Percentiles rank a stretch among this genome's conserved stretches.
These are phyloP conservation scores for Phytopythium litorale DNA, from an alignment of 352 stramenopile genomes.

Conservation along the genomic window DNA sequence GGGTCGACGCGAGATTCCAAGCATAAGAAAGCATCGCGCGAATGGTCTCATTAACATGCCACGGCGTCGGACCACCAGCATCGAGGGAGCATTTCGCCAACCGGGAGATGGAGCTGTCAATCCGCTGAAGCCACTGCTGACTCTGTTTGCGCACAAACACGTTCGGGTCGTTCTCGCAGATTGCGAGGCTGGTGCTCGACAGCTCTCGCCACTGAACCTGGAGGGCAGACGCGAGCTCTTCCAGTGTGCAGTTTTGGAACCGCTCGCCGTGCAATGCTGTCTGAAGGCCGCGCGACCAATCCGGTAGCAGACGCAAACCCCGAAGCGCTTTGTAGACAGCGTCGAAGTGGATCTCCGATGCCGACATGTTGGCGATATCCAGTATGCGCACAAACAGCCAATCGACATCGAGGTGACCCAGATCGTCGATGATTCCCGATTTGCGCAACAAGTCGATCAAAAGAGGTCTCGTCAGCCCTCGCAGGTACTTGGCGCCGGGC, in stretches of 20 bases:
- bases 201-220: constrained; percentile 33
- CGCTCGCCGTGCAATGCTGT: not conserved
- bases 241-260: too few relatives aligned
- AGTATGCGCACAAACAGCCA: constrained; percentile 32
- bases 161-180: constrained; percentile 60
- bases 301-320: constrained; percentile 10
- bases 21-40: constrained; percentile 37
- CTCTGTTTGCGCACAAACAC: constrained; percentile 33
- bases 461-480: constrained; percentile 30
- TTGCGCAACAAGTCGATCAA: constrained; percentile 36
- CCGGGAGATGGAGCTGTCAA: constrained; percentile 17
- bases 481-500: constrained; percentile 27
- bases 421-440: constrained; percentile 27
- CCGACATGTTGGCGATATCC: constrained; percentile 13
- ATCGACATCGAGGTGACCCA: constrained; percentile 34
- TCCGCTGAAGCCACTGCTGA: constrained; percentile 14
- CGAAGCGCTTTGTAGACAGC: constrained; percentile 26
- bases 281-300: constrained; percentile 4
- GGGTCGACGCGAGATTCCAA: constrained; percentile 37
- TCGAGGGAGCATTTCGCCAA: not conserved
- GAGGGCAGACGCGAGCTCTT: constrained; percentile 9
- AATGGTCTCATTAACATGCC: constrained; percentile 23
- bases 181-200: constrained; percentile 20
- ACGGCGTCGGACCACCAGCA: constrained; percentile 6
- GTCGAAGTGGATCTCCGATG: constrained; percentile 35